Conservation (phyloP, 2,329 filamentous ascomycete species). For the Aquanectria penicillioides region DNA sequence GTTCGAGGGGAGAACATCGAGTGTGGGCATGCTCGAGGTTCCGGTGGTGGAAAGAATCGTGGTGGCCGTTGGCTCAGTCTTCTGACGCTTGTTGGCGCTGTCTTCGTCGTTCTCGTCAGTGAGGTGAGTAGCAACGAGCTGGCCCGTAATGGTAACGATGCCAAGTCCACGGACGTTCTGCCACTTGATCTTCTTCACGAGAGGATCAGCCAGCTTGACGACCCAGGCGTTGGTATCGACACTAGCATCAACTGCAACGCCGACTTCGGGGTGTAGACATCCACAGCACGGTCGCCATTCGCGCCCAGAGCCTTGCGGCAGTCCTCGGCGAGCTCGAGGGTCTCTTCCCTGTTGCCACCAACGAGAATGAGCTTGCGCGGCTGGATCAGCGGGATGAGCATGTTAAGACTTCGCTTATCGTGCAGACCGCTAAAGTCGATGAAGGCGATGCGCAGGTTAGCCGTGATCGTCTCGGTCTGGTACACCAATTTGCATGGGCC, state of each 20-base stretch:
- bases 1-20: constrained; percentile 65
- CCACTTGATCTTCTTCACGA: constrained; percentile 92
- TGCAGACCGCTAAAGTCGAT: constrained; percentile 94
- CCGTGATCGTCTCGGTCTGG: constrained; percentile 68
- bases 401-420: constrained; percentile 92
- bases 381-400: constrained; percentile 92
- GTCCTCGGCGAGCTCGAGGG: constrained; percentile 79
- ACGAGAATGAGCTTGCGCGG: constrained; percentile 96
- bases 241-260: constrained; percentile 83
- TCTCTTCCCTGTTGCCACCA: constrained; percentile 82
- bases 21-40: constrained; percentile 54
- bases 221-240: constrained; percentile 98
- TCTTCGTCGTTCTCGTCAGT: constrained; percentile 59
- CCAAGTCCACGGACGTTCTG: constrained; percentile 90
- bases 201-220: constrained; percentile 84
- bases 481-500: constrained; percentile 83
- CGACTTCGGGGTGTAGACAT: constrained; percentile 88
- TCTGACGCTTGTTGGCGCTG: constrained; percentile 60
- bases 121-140: constrained; percentile 57
- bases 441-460: constrained; percentile 82
- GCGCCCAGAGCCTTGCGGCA: constrained; percentile 73
- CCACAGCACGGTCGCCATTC: constrained; percentile 61
- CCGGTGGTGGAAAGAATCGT: constrained; percentile 39
- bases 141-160: constrained; percentile 92
- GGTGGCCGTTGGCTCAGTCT: constrained; percentile 50